phyloP scores from a whole-genome alignment of 768 basidiomycete species.

The Hypsizygus marmoreus region DNA sequence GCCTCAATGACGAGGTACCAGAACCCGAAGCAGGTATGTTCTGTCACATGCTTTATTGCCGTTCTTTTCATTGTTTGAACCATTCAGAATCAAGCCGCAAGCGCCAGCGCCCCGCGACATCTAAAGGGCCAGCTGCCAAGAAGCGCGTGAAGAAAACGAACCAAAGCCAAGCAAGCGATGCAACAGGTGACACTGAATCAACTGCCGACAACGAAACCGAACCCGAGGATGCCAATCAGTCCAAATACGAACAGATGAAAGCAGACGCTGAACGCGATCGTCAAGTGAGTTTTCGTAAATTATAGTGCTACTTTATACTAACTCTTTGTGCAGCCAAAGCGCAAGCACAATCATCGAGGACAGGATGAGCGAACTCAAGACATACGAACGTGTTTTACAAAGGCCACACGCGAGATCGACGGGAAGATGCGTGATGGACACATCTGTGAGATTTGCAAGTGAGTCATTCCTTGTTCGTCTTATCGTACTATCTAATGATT shows the following conservation, averaged over 20 bases:
- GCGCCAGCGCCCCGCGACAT: too few species aligned
- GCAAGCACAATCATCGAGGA: conserved; percentile 7
- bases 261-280: neutral
- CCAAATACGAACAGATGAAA: neutral
- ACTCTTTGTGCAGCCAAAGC: neutral
- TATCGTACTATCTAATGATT: neutral
- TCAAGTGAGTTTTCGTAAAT: neutral
- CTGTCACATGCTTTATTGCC: too few species aligned
- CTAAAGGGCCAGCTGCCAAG: too few species aligned
- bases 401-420: neutral
- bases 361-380: conserved; percentile 9
- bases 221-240: neutral
- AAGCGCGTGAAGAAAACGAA: too few species aligned
- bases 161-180: neutral
- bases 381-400: conserved; percentile 4
- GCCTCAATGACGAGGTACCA: too few species aligned
- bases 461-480: neutral
- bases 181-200: neutral
- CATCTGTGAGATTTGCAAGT: conserved; percentile 8
- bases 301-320: neutral
- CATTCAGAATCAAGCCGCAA: too few species aligned
- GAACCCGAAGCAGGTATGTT: too few species aligned
- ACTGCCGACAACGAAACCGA: neutral
- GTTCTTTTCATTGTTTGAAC: too few species aligned
- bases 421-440: conserved; percentile 2